Evolutionary conservation across 768 basidiomycete species (phyloP), one percentile per base, ranked within the genome.

Genomic region (Rhodotorula kratochvilovae): DNA sequence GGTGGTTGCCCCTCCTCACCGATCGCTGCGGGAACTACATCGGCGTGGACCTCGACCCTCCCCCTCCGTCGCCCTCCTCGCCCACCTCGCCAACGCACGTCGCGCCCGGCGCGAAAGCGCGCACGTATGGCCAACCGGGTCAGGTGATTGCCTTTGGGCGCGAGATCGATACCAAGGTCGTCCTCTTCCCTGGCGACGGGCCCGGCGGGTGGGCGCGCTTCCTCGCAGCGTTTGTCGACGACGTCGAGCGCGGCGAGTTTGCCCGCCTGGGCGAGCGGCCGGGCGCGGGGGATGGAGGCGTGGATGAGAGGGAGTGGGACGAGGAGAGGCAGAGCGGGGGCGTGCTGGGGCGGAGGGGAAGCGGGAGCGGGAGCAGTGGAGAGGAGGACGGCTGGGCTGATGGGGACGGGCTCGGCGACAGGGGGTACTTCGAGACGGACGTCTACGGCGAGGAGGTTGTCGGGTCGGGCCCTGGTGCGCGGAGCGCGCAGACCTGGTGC

Each of bases 111-210:
- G 27, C 45, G 33, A 54, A 33, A 25, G 29, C 29, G 12, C 23
- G 36, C 76, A 77, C 27, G 82, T 58, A 93, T 92, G 55, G 82
- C 85, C 16, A 83, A 85, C 67, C 75, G 65, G 96, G 96, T 12
- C 96, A 99, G 79, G 95, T 97, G 58, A 96, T 99, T 68, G 88
- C 97, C 60, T 99, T 98, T 80, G 96, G 96, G n/a, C 86, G 96
- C 61, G 96, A 98, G 79, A 97, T 98, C 80, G 96, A 99, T 81
- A 90, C 92, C 19, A 99, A 99, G 79, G 91, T 96, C 48, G 94
- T 98, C 53, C 83, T 98, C 57, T 97, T 89, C 88, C 84, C 86
- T 62, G 96, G 96, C 15, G 92, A 97, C 67, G 92, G 93, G 15
- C 84, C 86, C 25, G 87, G 85, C 17, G 96, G 95, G 8, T 99